phyloP scores from a whole-genome alignment of 768 basidiomycete species.

The Suillus hirtellus region DNA sequence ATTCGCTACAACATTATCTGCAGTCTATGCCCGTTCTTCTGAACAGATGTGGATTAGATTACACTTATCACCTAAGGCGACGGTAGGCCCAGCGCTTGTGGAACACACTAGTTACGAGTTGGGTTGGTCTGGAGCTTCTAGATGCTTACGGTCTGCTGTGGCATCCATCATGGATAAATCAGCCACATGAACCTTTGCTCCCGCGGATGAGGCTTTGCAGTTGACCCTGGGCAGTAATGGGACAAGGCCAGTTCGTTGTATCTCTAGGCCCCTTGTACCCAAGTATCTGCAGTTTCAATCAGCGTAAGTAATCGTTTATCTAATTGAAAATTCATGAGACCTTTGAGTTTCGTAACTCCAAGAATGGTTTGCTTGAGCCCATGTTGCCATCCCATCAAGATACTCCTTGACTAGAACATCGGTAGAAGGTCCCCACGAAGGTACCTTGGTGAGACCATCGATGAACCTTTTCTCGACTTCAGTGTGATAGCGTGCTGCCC shows the following conservation, averaged over 20 bases:
- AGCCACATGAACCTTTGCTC: background rate
- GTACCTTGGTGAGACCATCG: constrained; percentile 22
- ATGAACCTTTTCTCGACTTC: constrained; percentile 21
- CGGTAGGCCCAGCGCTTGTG: background rate
- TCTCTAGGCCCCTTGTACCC: constrained; percentile 26
- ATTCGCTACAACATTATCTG: background rate
- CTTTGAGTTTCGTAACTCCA: constrained; percentile 33
- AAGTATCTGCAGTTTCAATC: constrained; percentile 25
- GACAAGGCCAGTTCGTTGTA: constrained; percentile 21
- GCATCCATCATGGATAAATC: background rate
- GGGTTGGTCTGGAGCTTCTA: background rate
- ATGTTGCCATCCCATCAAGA: constrained; percentile 27
- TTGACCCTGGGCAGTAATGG: constrained; percentile 7
- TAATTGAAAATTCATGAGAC: background rate
- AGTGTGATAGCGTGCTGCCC: constrained; percentile 20
- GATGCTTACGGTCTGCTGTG: background rate
- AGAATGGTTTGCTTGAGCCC: constrained; percentile 26
- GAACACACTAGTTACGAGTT: background rate
- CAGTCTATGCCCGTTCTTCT: background rate
- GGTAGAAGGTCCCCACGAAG: constrained; percentile 28
- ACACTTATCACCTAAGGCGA: background rate
- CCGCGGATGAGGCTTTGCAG: background rate
- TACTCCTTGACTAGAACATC: constrained; percentile 27
- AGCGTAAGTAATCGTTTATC: background rate
- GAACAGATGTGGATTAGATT: background rate